Percentiles rank a stretch among this genome's conserved stretches.
Conservation (phyloP, 2,329 filamentous ascomycete species). For the Aulographum hederae region DNA sequence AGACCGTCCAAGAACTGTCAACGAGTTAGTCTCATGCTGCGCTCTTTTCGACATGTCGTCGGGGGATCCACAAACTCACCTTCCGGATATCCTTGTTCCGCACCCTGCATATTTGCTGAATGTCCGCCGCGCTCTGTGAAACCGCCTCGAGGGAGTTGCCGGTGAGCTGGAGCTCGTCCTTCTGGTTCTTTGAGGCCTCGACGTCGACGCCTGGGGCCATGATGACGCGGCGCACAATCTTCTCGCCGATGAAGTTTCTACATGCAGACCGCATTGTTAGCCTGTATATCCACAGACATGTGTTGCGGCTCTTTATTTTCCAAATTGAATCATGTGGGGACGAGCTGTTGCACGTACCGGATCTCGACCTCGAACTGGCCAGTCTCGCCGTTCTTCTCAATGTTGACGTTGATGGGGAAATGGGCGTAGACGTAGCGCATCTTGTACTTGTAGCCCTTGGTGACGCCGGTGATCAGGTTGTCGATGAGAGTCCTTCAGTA, state of each 20-base stretch:
- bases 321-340: too few relatives aligned
- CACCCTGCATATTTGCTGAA: slow-evolving; percentile 98
- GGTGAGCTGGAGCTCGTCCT: slow-evolving; percentile 87
- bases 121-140: slow-evolving; percentile 85
- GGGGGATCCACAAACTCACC: slow-evolving; percentile 34
- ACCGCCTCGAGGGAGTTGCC: slow-evolving; percentile 96
- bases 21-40: slow-evolving; percentile 1
- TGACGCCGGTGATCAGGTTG: slow-evolving; percentile 97
- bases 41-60: not conserved
- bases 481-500: slow-evolving; percentile 95
- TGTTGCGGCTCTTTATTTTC: too few relatives aligned
- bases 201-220: slow-evolving; percentile 87
- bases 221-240: slow-evolving; percentile 83
- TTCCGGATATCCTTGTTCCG: slow-evolving; percentile 99
- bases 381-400: slow-evolving; percentile 90
- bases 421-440: slow-evolving; percentile 99
- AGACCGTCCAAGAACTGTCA: slow-evolving; percentile 94
- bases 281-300: too few relatives aligned
- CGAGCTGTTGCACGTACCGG: too few relatives aligned
- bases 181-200: slow-evolving; percentile 75
- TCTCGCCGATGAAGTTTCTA: slow-evolving; percentile 99
- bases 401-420: slow-evolving; percentile 99
- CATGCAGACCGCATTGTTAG: too few relatives aligned
- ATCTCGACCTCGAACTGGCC: slow-evolving; percentile 88
- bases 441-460: slow-evolving; percentile 99